These are phyloP conservation scores for Geotrichum bryndzae DNA, from an alignment of 1,139 yeast genomes.

Conservation along the genomic window DNA sequence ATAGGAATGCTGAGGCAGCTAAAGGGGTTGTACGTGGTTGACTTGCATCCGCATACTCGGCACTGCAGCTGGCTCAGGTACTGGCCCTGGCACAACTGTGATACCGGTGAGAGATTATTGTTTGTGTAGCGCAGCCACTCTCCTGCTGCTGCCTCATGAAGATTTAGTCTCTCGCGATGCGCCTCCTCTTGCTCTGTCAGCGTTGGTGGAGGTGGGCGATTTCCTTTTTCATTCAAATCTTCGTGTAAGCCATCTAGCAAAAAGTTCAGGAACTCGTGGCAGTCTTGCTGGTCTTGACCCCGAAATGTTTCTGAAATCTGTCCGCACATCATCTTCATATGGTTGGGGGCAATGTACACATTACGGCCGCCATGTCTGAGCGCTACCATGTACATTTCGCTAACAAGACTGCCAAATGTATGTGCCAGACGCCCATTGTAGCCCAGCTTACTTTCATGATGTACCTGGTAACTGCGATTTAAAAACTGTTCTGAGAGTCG, in stretches of 20 bases:
- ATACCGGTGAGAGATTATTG: slow-evolving; percentile 77
- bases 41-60: slow-evolving; percentile 65
- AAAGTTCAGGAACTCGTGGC: slow-evolving; percentile 83
- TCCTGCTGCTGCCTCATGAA: slow-evolving; percentile 79
- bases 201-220: slow-evolving; percentile 47
- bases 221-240: slow-evolving; percentile 70
- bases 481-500: slow-evolving; percentile 45
- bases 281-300: slow-evolving; percentile 85
- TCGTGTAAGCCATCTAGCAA: slow-evolving; percentile 82
- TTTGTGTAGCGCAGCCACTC: slow-evolving; percentile 93
- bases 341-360: slow-evolving; percentile 48
- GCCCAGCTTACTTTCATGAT: slow-evolving; percentile 69
- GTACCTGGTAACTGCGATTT: slow-evolving; percentile 65
- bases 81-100: slow-evolving; percentile 87
- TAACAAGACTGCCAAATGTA: slow-evolving; percentile 61
- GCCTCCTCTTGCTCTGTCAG: slow-evolving; percentile 72
- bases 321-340: slow-evolving; percentile 61
- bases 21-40: slow-evolving; percentile 83
- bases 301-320: slow-evolving; percentile 64
- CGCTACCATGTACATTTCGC: slow-evolving; percentile 43
- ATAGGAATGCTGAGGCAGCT: slow-evolving; percentile 72
- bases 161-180: slow-evolving; percentile 65
- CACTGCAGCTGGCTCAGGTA: slow-evolving; percentile 76
- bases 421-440: slow-evolving; percentile 77
- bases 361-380: slow-evolving; percentile 30